Percentiles rank a stretch among this genome's conserved stretches.
These are phyloP conservation scores for Puccinia coronata DNA, from an alignment of 1,284 basidiomycete genomes.

Conservation along the genomic window DNA sequence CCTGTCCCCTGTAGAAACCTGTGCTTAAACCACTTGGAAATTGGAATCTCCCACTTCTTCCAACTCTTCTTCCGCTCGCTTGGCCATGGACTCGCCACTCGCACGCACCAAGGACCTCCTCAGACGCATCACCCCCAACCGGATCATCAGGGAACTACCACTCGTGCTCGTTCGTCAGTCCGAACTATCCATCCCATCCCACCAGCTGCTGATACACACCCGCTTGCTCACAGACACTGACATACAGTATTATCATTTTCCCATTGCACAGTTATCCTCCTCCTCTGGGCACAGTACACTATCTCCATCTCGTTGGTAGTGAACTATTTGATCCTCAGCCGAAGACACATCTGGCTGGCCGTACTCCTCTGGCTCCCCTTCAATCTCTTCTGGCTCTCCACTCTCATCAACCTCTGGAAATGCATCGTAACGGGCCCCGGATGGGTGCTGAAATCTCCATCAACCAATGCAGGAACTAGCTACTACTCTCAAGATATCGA, in stretches of 20 bases:
- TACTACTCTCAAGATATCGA: no score
- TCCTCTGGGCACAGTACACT: slow-evolving; percentile 43
- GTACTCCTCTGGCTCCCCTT: slow-evolving; percentile 27
- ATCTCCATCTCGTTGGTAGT: slow-evolving; percentile 32
- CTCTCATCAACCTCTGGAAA: slow-evolving; percentile 22
- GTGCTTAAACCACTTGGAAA: no score
- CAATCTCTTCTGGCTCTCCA: slow-evolving; percentile 31
- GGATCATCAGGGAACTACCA: slow-evolving; percentile 40
- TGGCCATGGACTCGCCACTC: no score
- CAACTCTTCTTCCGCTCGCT: no score
- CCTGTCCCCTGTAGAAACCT: no score
- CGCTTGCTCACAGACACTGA: no score
- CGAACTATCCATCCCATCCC: not conserved
- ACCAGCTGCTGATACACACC: no score
- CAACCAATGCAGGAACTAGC: not conserved
- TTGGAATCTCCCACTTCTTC: no score
- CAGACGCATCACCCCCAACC: not conserved
- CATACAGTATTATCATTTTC: no score
- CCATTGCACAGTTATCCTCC: slow-evolving; percentile 36
- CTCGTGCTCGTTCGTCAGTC: slow-evolving; percentile 45
- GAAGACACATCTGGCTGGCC: not conserved
- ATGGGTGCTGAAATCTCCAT: slow-evolving; percentile 33
- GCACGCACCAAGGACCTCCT: not conserved
- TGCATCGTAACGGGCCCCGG: slow-evolving; percentile 40
- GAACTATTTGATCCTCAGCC: slow-evolving; percentile 17